These are phyloP conservation scores for Penicillium bovifimosum DNA, from an alignment of 495 filamentous ascomycete genomes.

Conservation along the genomic window DNA sequence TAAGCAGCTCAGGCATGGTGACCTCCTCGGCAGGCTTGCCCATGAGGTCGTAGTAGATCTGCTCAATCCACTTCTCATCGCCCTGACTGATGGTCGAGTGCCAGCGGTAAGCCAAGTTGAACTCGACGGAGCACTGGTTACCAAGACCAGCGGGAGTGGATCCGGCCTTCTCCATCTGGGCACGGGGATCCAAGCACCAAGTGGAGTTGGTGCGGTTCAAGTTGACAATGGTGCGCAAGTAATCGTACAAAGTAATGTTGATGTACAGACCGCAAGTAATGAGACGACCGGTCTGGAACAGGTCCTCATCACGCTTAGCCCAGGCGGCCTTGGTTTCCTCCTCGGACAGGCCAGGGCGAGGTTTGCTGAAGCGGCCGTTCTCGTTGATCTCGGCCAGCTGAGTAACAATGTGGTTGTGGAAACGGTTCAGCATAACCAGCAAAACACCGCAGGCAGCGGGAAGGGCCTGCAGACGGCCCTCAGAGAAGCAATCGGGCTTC, in stretches of 20 bases:
- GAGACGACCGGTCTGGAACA: slow-evolving; percentile 77
- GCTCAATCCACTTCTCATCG: slow-evolving; percentile 62
- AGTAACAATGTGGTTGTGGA: slow-evolving; percentile 76
- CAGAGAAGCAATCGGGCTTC: slow-evolving; percentile 55
- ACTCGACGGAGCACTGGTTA: slow-evolving; percentile 67
- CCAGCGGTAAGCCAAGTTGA: slow-evolving; percentile 70
- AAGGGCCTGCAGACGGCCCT: slow-evolving; percentile 50
- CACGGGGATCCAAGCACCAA: slow-evolving; percentile 62
- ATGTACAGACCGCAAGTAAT: slow-evolving; percentile 79
- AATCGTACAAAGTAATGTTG: slow-evolving; percentile 78
- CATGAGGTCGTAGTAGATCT: slow-evolving; percentile 49
- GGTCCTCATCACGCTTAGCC: slow-evolving; percentile 72
- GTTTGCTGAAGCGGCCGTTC: slow-evolving; percentile 62
- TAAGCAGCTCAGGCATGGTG: slow-evolving; percentile 45
- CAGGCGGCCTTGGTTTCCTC: slow-evolving; percentile 53
- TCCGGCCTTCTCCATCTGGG: slow-evolving; percentile 44
- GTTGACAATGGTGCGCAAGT: slow-evolving; percentile 80
- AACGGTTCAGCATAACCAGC: slow-evolving; percentile 55
- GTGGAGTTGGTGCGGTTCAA: slow-evolving; percentile 69
- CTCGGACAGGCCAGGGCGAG: slow-evolving; percentile 38
- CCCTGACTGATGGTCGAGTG: slow-evolving; percentile 58
- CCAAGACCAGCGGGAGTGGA: slow-evolving; percentile 60
- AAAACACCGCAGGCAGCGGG: slow-evolving; percentile 53
- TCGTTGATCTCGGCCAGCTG: slow-evolving; percentile 67
- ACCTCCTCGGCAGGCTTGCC: slow-evolving; percentile 53